These are phyloP conservation scores for Polygonum aviculare DNA, from an alignment of 148 eudicot species.

Conservation along the genomic window DNA sequence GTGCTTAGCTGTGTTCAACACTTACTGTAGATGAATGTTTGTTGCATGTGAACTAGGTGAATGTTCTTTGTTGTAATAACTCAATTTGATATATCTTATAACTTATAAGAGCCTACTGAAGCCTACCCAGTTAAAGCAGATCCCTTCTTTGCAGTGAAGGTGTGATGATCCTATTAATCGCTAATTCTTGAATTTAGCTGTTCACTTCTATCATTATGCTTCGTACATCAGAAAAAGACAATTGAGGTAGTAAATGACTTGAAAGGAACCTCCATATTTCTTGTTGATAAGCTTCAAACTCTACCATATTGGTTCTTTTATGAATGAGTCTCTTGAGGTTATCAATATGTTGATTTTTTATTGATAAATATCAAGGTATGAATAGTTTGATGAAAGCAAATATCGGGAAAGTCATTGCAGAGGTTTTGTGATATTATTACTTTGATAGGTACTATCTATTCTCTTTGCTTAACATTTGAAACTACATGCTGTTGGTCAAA, in stretches of 20 bases:
- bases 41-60: not conserved
- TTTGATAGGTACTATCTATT: constrained; percentile 59
- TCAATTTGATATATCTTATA: not conserved
- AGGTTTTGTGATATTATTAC: constrained; percentile 65
- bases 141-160: constrained; percentile 29
- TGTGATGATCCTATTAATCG: constrained; percentile 10
- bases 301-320: constrained; percentile 1
- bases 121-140: constrained; percentile 2
- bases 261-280: constrained; percentile 81
- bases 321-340: not conserved
- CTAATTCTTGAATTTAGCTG: constrained; percentile 6
- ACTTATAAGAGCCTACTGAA: constrained; percentile 8
- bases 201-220: constrained; percentile 27
- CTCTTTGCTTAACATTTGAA: not conserved
- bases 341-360: constrained; percentile 8
- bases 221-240: constrained; percentile 70
- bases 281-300: constrained; percentile 52
- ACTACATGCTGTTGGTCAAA: constrained; percentile 8
- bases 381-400: constrained; percentile 44
- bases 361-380: constrained; percentile 41
- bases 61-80: not conserved
- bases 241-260: constrained; percentile 46
- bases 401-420: constrained; percentile 65
- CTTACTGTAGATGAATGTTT: not conserved
- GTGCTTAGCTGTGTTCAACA: not conserved